Base-by-base conservation (phyloP, 140 eudicot species). In the Ambrosia hybrid region DNA sequence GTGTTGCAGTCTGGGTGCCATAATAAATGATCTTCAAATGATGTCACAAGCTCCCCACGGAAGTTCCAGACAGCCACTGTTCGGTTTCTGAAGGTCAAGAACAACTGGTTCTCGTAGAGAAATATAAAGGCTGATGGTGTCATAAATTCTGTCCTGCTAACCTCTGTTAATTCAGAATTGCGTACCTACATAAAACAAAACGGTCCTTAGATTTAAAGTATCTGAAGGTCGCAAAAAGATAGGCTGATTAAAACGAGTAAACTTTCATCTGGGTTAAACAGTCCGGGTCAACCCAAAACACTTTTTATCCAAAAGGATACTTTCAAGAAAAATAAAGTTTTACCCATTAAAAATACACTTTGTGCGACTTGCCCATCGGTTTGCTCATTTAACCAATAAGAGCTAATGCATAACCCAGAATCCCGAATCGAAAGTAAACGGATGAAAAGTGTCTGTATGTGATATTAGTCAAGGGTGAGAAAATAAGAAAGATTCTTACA, bases 1-100 rank as follows among this genome's bases (percentile, higher is more conserved):
- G 98, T 92, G 74, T 92, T 92, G 92, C 98, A 92, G 49, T 92
- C 98, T 13, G 98, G 95, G 85, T 89, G 98, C 98, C 98, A 92
- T 73, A 89, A 72, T 14, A 89, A 92, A 72, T 92, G 98, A 71
- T 92, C 98, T 87, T 92, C 98, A 69, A 92, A 92, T 6, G 98
- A 92, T 11, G 98, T 92, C 62, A 92, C 98, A 45, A 92, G 87
- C 82, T 92, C 96, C 69, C 98, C 98, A 36, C 98, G 89, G 76
- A 90, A 93, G 81, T 93, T 93, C 98, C 98, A 93, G 9, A 93
- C 98, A 70, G 97, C 98, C 67, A 93, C 98, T 0, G 93, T 93
- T 74, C 98, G 69, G 76, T 93, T 87, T 82, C 97, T 85, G 73
- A 89, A 92, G 57, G 98, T 92, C 82, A 92, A 64, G 79, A 92